Base-by-base conservation (phyloP, 495 filamentous ascomycete genomes). In the Halenospora varia region DNA sequence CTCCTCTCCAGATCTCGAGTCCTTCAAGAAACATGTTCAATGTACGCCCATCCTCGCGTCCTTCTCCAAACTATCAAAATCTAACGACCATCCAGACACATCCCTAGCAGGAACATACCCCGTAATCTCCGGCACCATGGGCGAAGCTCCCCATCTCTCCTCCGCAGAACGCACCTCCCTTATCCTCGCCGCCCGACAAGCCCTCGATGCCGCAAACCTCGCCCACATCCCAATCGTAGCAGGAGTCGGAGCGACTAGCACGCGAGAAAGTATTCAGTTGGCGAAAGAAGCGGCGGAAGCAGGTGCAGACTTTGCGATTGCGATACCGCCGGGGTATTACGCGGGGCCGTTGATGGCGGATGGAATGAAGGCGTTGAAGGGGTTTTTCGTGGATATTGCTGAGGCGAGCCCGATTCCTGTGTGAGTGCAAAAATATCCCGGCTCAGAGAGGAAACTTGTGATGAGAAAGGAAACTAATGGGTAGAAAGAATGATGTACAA, bases 281-380 rank as follows among this genome's bases (percentile, higher is more conserved):
- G 58, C 60, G 18, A 50, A 58, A 10, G 65, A 29, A 57, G 44
- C 72, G 58, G 44, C 74, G 55, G 29, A 72, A 58, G 65, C 63
- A 18, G 65, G 67, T 29, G 62, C 62, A 20, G 10, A 73, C 70
- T 62, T 75, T 68, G 47, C 69, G 62, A 45, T 76, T 62, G 53
- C 74, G 65, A 35, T 76, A 60, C 8, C 68, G 9, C 63, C 62
- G 6, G 44, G 48, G 20, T 63, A 56, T 42, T 68, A 61, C 47
- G 60, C 63, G 42, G 50, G 48, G 13, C 60, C 63, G 9, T 45
- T 63, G 56, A 56, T 24, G 49, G 49, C 49, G 35, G 29, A 35
- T 35, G 17, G 35, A 13, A 19, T 24, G 17, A 20, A 20, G 15
- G 49, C 49, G 26, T 17, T 51, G 15, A 51, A 51, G 49, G 35